phyloP scores from a whole-genome alignment of 257 asterid genomes.

The Solanum sitiens region DNA sequence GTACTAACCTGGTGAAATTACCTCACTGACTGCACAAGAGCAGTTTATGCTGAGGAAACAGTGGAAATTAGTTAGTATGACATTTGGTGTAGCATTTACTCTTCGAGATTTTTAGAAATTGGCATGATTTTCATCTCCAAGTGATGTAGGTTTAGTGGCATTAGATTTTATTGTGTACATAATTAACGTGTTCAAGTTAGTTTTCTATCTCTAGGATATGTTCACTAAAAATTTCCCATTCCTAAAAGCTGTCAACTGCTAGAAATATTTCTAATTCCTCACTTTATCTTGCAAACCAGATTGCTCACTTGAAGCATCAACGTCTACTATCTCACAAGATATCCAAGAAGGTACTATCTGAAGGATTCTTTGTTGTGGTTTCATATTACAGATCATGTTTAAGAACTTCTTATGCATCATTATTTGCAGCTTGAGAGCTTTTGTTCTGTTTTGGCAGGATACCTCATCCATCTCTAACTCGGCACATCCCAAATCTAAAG shows the following conservation, averaged over 20 bases:
- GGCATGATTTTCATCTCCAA: neutral
- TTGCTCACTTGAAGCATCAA: constrained; percentile 62
- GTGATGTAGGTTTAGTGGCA: neutral
- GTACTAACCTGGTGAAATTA: neutral
- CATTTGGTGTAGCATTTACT: neutral
- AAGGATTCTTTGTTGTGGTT: neutral
- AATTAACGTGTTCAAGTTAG: neutral
- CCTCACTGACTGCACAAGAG: neutral
- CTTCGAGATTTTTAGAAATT: neutral
- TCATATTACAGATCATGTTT: neutral
- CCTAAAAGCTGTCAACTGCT: neutral
- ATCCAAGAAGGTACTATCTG: constrained; percentile 40
- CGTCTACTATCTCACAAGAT: constrained; percentile 47
- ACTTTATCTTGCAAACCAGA: constrained; percentile 29
- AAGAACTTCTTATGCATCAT: neutral
- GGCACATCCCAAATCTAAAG: constrained; percentile 21
- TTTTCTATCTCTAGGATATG: neutral
- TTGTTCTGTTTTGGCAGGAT: neutral
- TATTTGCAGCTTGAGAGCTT: neutral
- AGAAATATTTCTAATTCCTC: neutral
- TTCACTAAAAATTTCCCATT: neutral
- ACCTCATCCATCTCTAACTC: neutral
- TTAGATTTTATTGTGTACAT: neutral
- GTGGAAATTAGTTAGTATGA: neutral
- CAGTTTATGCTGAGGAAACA: neutral